Percentiles rank a stretch among this genome's conserved stretches.
Conservation (phyloP, 352 stramenopile species). For the Globisporangium uncinulatum region DNA sequence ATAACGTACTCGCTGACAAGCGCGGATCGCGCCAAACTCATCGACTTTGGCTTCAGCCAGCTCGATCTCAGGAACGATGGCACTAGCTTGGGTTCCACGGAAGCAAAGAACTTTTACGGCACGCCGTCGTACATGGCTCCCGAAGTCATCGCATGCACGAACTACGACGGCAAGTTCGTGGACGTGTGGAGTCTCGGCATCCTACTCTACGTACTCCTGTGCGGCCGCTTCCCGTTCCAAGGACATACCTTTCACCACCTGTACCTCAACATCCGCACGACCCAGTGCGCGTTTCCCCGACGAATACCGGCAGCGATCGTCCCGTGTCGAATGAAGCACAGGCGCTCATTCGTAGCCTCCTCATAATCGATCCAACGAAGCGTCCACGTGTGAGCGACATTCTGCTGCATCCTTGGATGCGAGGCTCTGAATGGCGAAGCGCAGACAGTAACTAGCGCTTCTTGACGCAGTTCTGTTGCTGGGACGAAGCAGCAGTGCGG, state of each 20-base stretch:
- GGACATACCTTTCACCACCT: conserved; percentile 38
- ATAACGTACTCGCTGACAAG: conserved; percentile 61
- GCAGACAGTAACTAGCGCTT: not conserved
- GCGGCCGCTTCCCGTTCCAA: conserved; percentile 82
- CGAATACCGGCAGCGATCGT: not conserved
- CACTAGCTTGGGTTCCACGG: not conserved
- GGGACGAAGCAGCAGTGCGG: conserved; percentile 11
- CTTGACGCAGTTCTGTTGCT: conserved; percentile 16
- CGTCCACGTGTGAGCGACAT: conserved; percentile 32
- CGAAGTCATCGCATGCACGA: conserved; percentile 47
- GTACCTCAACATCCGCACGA: conserved; percentile 28
- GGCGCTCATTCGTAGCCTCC: conserved; percentile 33
- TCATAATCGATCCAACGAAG: conserved; percentile 38
- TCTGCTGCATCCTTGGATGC: conserved; percentile 32
- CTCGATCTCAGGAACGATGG: conserved; percentile 22
- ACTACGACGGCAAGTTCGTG: conserved; percentile 45
- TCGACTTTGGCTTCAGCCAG: conserved; percentile 74
- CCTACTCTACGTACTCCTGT: conserved; percentile 42
- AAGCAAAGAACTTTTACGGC: conserved; percentile 75
- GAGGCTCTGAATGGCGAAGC: not conserved
- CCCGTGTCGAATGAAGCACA: conserved; percentile 33
- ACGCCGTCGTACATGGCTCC: conserved; percentile 79
- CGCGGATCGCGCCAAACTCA: conserved; percentile 27
- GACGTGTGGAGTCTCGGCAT: conserved; percentile 62
- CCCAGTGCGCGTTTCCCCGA: conserved; percentile 11